phyloP scores from a whole-genome alignment of 768 basidiomycete species.

The Russula abietina region DNA sequence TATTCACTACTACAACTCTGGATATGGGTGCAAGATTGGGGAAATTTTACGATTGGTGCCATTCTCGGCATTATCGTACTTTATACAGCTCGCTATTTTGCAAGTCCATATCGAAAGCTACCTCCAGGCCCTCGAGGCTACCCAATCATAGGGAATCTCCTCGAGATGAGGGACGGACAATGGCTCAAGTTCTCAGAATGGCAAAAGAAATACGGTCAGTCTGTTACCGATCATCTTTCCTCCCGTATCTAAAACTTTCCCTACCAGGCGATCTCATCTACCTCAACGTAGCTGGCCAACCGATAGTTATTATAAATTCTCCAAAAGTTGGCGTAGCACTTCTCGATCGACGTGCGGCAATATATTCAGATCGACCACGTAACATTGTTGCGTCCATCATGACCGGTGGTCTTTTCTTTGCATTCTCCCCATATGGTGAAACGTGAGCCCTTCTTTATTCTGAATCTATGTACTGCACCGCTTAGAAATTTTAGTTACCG shows the following conservation, averaged over 20 bases:
- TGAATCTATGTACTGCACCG: too few species aligned
- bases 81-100: background rate
- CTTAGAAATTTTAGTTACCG: background rate
- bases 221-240: background rate
- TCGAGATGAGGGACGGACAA: background rate
- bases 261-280: background rate
- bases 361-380: background rate
- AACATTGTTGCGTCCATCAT: background rate
- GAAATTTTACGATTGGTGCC: background rate
- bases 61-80: background rate
- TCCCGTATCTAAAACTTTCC: too few species aligned
- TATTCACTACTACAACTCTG: background rate
- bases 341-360: background rate
- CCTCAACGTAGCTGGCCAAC: background rate
- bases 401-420: background rate
- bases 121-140: background rate
- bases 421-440: background rate
- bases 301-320: background rate
- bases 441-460: background rate
- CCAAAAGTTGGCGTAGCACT: background rate
- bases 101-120: background rate
- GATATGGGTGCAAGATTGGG: background rate
- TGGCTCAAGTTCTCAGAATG: background rate
- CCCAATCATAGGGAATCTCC: background rate
- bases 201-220: background rate